Evolutionary conservation across 2,329 filamentous ascomycete species (phyloP), one percentile per base, ranked within the genome.

Genomic region (Aspergillus pseudoterreus): DNA sequence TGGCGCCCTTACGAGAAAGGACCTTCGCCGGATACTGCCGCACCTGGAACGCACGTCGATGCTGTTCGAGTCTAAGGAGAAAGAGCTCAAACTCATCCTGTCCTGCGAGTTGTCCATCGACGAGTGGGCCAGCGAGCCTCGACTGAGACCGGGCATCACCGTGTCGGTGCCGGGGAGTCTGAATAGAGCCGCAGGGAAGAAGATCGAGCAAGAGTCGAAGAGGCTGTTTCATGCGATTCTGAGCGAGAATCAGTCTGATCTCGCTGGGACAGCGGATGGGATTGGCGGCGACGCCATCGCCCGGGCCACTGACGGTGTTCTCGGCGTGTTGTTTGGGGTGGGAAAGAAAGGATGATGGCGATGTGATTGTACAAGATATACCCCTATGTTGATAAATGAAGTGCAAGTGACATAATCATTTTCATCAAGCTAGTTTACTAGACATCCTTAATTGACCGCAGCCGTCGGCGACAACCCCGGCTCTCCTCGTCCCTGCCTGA

Each of bases 121-220:
- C 50, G 62, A 69, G 21, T 74, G 71, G 71, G 71, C 70, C 15
- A 64, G 71, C 33, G 71, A 74, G 49, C 68, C 71, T 3, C 65
- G 67, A 17, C 55, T 74, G n/a, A 57, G 58, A 15, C 66, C 71
- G 2, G 66, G 66, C 45, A 64, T 74, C 22, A 71, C 62, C 43
- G 58, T 73, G 15, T 66, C 65, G 6, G 43, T 55, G 3, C 49
- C 57, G 6, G 49, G 46, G 8, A 52, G 51, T 44, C 50, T 41
- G 3, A 49, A 50, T 33, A 44, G 47, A 10, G 51, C 19, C 4
- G 35, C 55, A 6, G 51, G 58, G 36, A 59, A 47, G 38, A 73
- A 69, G 38, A 58, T 72, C 17, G 68, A 72, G 41, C 61, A 59
- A n/a, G 71, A 73, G 48, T 58, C 66, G 9, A 73, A 69, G 50